Evolutionary conservation across 208 protist species (phyloP).

Genomic region (Leishmania major): DNA sequence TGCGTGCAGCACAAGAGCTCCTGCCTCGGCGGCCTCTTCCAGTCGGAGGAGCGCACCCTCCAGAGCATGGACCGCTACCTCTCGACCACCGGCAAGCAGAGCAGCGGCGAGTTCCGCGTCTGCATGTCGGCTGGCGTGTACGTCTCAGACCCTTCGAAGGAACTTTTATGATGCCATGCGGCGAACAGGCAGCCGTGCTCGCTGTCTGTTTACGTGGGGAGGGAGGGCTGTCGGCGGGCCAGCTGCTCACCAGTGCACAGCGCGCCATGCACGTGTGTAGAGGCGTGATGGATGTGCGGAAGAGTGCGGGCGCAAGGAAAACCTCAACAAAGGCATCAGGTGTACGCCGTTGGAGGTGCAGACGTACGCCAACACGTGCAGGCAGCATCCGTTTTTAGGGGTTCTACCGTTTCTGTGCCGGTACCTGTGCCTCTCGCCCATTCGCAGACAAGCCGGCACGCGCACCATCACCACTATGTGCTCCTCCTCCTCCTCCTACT

Average conservation of each 20-base stretch:
- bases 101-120: slow-evolving; percentile 28
- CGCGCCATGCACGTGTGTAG: not conserved
- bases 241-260: not conserved
- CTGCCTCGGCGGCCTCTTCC: slow-evolving; percentile 15
- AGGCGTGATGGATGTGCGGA: not conserved
- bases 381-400: not conserved
- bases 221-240: not conserved
- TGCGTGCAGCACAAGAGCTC: slow-evolving; percentile 23
- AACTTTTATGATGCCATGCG: not conserved
- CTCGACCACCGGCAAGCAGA: slow-evolving; percentile 29
- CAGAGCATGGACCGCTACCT: slow-evolving; percentile 28
- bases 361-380: not conserved
- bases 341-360: not conserved
- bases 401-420: not conserved
- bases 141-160: not conserved
- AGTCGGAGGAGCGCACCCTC: slow-evolving; percentile 15
- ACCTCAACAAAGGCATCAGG: not conserved
- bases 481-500: too few species aligned
- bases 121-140: slow-evolving; percentile 32
- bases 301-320: not conserved
- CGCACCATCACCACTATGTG: not conserved
- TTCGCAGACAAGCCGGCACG: not conserved
- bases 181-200: not conserved
- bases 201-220: not conserved
- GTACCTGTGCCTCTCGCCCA: not conserved